phyloP scores from a whole-genome alignment of 495 filamentous ascomycete species.

The Xeromyces bisporus region DNA sequence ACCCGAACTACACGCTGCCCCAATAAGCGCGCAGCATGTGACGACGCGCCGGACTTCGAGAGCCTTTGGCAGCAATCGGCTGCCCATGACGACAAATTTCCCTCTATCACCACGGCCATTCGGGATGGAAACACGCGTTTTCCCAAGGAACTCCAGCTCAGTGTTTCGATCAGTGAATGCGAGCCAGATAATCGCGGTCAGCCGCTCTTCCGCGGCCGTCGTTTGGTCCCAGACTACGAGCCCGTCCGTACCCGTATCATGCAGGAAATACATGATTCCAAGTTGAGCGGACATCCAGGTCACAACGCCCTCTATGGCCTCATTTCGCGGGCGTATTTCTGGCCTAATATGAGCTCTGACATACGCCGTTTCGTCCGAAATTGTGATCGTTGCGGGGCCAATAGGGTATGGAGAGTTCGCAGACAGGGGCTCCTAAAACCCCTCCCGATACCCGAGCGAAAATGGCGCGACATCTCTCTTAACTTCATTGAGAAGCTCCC shows the following conservation, averaged over 20 bases:
- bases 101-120: too few relatives aligned
- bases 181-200: constrained; percentile 1
- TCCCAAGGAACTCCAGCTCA: not conserved
- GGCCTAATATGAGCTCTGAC: constrained; percentile 1
- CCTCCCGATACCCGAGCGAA: constrained; percentile 5
- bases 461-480: constrained; percentile 8
- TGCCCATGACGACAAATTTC: too few relatives aligned
- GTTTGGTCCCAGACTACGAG: constrained; percentile 1
- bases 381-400: not conserved
- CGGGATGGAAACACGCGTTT: not conserved
- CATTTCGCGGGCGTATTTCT: constrained; percentile 1
- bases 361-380: not conserved
- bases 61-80: too few relatives aligned
- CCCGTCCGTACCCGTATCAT: constrained; percentile 1
- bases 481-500: constrained; percentile 6
- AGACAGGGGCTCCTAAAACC: constrained; percentile 8
- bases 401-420: constrained; percentile 1
- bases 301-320: constrained; percentile 1
- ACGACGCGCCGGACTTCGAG: too few relatives aligned
- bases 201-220: not conserved
- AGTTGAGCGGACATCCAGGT: constrained; percentile 1
- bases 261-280: constrained; percentile 1
- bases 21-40: too few relatives aligned
- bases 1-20: too few relatives aligned
- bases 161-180: constrained; percentile 1